Evolutionary conservation across 345 rosid genomes (phyloP).

Genomic region (Populus simonii): DNA sequence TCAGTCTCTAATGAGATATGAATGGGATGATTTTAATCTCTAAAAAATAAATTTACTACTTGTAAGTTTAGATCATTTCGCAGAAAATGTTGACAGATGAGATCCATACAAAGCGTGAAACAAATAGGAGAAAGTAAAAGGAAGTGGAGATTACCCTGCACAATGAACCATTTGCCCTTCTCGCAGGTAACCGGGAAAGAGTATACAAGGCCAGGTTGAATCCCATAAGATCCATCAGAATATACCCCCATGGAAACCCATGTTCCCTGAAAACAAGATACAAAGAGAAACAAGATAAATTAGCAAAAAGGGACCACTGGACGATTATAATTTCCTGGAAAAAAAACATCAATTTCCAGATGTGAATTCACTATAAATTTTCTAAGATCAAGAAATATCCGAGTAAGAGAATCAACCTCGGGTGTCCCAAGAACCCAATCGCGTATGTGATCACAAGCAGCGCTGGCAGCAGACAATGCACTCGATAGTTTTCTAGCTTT

Average conservation of each 20-base stretch:
- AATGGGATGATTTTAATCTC: not conserved
- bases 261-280: slow-evolving; percentile 42
- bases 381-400: not conserved
- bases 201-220: slow-evolving; percentile 66
- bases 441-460: slow-evolving; percentile 83
- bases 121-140: not conserved
- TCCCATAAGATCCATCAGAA: slow-evolving; percentile 86
- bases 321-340: not conserved
- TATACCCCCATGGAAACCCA: slow-evolving; percentile 93
- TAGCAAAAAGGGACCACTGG: not conserved
- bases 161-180: slow-evolving; percentile 76
- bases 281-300: not conserved
- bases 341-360: not conserved
- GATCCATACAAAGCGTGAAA: not conserved
- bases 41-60: not conserved
- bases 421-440: slow-evolving; percentile 90
- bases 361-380: not conserved
- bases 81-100: not conserved
- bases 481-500: slow-evolving; percentile 66
- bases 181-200: slow-evolving; percentile 76
- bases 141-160: slow-evolving; percentile 39
- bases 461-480: slow-evolving; percentile 79
- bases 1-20: not conserved
- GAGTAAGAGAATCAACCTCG: slow-evolving; percentile 29
- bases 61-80: not conserved